Percentiles rank a stretch among this genome's conserved stretches.
phyloP scores from a whole-genome alignment of 2,329 filamentous ascomycete genomes.

The Fusarium tjaetaba region DNA sequence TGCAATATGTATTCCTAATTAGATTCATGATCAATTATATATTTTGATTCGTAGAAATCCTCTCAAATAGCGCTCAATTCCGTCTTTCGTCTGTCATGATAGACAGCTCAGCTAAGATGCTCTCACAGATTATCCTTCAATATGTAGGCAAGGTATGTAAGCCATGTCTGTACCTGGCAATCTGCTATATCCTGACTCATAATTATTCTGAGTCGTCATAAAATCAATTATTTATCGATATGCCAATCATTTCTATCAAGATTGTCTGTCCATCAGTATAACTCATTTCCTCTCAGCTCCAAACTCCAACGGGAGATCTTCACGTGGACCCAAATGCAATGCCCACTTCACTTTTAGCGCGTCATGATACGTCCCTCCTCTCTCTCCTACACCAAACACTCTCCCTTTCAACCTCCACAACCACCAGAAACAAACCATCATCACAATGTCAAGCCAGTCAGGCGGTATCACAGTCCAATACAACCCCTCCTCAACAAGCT shows the following conservation, averaged over 20 bases:
- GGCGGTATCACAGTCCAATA: slow-evolving; percentile 62
- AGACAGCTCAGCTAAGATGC: not conserved
- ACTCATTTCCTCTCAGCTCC: not conserved
- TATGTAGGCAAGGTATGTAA: not conserved
- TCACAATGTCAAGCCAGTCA: slow-evolving; percentile 58
- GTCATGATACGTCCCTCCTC: not conserved
- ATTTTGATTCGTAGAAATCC: too few relatives aligned
- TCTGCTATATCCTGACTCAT: not conserved
- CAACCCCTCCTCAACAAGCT: slow-evolving; percentile 59
- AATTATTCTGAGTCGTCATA: not conserved
- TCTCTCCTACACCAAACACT: not conserved
- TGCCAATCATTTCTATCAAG: not conserved
- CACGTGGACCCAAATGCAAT: slow-evolving; percentile 16
- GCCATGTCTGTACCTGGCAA: not conserved
- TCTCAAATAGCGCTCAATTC: not conserved
- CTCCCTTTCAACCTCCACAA: not conserved
- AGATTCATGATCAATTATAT: too few relatives aligned
- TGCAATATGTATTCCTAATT: not conserved
- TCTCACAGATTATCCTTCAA: not conserved
- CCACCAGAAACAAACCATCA: not conserved
- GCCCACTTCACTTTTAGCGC: slow-evolving; percentile 7
- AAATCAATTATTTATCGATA: not conserved
- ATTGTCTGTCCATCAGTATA: not conserved
- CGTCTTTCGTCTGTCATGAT: not conserved
- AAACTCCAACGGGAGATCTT: not conserved